Conservation (phyloP, 2,329 filamentous ascomycete species). For the Ascochyta koolunga region DNA sequence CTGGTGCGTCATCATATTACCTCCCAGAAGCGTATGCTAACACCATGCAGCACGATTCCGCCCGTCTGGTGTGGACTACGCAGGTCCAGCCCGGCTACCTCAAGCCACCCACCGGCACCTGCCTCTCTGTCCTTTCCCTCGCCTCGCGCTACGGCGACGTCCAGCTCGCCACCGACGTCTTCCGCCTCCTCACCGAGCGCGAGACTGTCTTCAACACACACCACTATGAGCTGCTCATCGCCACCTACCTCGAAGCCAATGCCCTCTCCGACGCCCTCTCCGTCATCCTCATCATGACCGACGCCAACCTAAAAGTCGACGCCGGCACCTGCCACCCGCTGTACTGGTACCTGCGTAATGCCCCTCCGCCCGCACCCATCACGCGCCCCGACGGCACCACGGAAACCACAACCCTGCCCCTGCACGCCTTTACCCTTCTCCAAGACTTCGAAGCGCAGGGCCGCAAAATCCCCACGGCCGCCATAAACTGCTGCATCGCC, state of each 20-base stretch:
- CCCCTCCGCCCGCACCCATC: not conserved
- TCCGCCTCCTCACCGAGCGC: conserved; percentile 67
- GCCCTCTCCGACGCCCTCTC: conserved; percentile 72
- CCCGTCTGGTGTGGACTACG: conserved; percentile 73
- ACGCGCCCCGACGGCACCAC: conserved; percentile 24
- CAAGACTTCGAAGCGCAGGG: conserved; percentile 59
- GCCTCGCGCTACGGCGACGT: conserved; percentile 73
- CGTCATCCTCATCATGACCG: conserved; percentile 75
- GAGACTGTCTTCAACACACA: conserved; percentile 64
- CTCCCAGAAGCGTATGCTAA: too few species aligned
- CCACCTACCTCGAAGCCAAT: conserved; percentile 66
- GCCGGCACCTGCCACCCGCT: conserved; percentile 68
- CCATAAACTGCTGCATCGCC: conserved; percentile 60
- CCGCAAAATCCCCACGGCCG: conserved; percentile 58
- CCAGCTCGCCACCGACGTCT: conserved; percentile 71
- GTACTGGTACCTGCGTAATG: conserved; percentile 60
- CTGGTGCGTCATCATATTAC: conserved; percentile 56
- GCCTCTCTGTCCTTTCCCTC: conserved; percentile 72
- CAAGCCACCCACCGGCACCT: conserved; percentile 68
- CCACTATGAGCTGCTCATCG: conserved; percentile 81
- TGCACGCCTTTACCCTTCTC: conserved; percentile 63
- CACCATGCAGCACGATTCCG: conserved; percentile 63
- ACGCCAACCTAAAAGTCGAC: conserved; percentile 64
- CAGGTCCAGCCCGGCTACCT: conserved; percentile 66
- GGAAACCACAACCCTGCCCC: conserved; percentile 48